Base-by-base conservation (phyloP, 768 basidiomycete species). In the Tricholoma matsutake region DNA sequence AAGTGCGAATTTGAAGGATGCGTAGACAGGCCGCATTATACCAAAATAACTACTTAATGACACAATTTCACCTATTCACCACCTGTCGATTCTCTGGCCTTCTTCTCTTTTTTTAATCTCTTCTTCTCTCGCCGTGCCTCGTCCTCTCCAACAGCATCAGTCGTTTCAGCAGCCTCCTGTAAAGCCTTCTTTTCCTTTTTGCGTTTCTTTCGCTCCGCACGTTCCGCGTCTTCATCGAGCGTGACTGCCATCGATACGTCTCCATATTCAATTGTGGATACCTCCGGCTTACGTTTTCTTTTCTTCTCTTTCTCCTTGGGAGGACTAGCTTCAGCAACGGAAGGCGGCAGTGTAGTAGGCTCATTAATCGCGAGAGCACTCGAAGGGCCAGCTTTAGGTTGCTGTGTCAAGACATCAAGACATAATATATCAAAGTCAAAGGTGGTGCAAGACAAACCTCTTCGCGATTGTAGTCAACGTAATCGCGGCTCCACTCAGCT, bases 401-500 rank as follows among this genome's bases (percentile, higher is more conserved):
- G 63, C 64, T 61, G 60, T 11, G 47, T 52, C 25, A 43, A 41
- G 39, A 37, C 57, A 55, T 67, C 28, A 57, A 62, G 64, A 53
- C 59, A 53, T 28, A 62, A 45, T 65, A 13, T 32, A 61, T 62
- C 20, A 58, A 61, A 4, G 1, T 32, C n/a, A 39, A 45, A 37
- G 34, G 61, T 35, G 53, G 61, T n/a, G 7, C 20, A 67, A 63
- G 56, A 69, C 70, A 54, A 71, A 65, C 67, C 64, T 78, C 75
- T 53, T 89, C 89, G 51, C 90, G 87, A 64, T 82, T 88, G 75
- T 96, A 98, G 73, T 99, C 97, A 57, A 96, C 84, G 72, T 99
- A 98, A 69, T 94, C 92, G 61, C 87, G 84, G 69, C 83, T 91
- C 97, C 97, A 98, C 56, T 91, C 87, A 13, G 86, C 78, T 18